A percentile compares a stretch with the other conserved stretches of the same genome.
Conservation (phyloP, 371 early-diverging fungal genomes). For the Mycotypha africana region DNA sequence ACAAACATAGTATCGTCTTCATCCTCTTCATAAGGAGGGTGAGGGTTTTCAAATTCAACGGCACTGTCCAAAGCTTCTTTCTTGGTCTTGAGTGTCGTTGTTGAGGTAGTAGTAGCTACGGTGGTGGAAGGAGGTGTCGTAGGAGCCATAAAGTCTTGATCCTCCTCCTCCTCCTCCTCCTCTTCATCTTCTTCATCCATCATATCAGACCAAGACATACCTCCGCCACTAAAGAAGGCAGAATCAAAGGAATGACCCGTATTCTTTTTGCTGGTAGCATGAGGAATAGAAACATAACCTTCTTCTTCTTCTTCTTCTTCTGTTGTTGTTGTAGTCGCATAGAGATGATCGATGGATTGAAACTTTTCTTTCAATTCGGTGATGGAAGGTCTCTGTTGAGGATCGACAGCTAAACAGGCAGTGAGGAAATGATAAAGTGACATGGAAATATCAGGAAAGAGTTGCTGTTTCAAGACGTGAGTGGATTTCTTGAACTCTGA, state of each 20-base stretch:
- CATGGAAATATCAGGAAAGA: conserved; percentile 43
- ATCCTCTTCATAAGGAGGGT: conserved; percentile 14
- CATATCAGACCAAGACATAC: conserved; percentile 43
- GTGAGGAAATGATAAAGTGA: conserved; percentile 24
- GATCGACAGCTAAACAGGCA: conserved; percentile 15
- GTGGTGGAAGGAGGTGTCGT: neutral
- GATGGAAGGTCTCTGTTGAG: conserved; percentile 24
- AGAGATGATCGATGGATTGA: conserved; percentile 14
- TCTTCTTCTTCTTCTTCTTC: conserved; percentile 34
- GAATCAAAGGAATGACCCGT: conserved; percentile 34
- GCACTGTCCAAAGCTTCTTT: conserved; percentile 2
- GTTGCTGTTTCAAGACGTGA: conserved; percentile 26
- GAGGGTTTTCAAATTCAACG: conserved; percentile 3
- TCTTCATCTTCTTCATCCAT: conserved; percentile 37
- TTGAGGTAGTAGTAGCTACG: neutral
- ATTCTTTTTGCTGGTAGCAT: conserved; percentile 16
- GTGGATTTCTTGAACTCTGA: conserved; percentile 45
- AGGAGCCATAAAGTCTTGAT: no score
- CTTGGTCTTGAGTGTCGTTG: no score
- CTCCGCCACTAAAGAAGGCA: conserved; percentile 33
- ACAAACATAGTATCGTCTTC: conserved; percentile 39
- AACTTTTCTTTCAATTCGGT: conserved; percentile 28
- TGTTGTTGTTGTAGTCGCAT: no score
- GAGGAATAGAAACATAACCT: conserved; percentile 27
- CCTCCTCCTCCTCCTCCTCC: no score